Conservation (phyloP, 2,329 filamentous ascomycete species). For the Hirsutella rhossiliensis region DNA sequence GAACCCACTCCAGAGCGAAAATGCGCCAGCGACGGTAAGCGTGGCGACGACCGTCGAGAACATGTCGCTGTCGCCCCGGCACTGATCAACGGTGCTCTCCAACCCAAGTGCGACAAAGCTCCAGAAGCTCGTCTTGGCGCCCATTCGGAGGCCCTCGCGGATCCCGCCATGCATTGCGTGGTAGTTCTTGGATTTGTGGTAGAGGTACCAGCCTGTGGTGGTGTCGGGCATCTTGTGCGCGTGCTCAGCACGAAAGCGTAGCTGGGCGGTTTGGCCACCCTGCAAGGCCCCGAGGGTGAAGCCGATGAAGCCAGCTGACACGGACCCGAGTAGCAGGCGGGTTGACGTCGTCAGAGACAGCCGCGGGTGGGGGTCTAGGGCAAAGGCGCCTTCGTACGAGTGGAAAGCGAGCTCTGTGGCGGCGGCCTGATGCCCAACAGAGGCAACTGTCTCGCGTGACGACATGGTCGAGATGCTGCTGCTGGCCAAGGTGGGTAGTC, state of each 20-base stretch:
- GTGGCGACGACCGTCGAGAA: slow-evolving; percentile 73
- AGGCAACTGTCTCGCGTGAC: neutral
- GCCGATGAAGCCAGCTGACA: slow-evolving; percentile 55
- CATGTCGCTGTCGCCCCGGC: slow-evolving; percentile 59
- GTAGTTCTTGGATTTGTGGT: slow-evolving; percentile 97
- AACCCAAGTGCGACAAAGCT: slow-evolving; percentile 65
- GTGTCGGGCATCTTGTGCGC: slow-evolving; percentile 81
- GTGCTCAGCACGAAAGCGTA: slow-evolving; percentile 90
- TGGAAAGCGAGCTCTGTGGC: neutral
- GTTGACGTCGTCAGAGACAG: slow-evolving; percentile 51
- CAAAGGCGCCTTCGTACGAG: neutral
- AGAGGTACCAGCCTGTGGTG: slow-evolving; percentile 89
- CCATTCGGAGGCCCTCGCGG: slow-evolving; percentile 68
- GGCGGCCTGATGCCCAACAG: neutral
- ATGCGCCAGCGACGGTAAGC: slow-evolving; percentile 71
- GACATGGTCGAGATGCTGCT: neutral
- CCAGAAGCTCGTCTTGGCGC: slow-evolving; percentile 57
- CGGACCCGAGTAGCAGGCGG: slow-evolving; percentile 53
- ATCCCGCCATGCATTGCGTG: slow-evolving; percentile 66
- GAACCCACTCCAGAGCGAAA: slow-evolving; percentile 71
- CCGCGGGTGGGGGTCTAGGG: slow-evolving; percentile 25
- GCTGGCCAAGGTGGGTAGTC: no score
- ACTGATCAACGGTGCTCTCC: slow-evolving; percentile 64
- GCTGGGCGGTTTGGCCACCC: slow-evolving; percentile 59
- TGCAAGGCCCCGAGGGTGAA: slow-evolving; percentile 58